Conservation (phyloP, 2,329 filamentous ascomycete species). For the Colletotrichum sp. region DNA sequence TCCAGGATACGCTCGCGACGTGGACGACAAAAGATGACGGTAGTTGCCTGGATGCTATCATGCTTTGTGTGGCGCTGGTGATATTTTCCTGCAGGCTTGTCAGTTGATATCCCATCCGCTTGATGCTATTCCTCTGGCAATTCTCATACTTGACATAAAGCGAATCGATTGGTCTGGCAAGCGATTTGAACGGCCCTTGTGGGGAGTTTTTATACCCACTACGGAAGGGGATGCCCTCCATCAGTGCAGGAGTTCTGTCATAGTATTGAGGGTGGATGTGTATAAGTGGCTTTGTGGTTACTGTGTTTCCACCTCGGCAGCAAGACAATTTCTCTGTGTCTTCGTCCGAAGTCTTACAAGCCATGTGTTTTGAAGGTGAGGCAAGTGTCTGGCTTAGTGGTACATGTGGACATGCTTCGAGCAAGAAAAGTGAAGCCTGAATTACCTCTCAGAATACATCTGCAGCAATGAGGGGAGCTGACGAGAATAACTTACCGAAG, state of each 20-base stretch:
- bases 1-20: not conserved
- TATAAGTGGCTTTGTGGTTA: accelerated
- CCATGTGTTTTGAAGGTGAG: no score
- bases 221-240: not conserved
- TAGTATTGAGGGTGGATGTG: accelerated
- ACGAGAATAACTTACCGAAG: not conserved
- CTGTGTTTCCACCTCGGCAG: not conserved
- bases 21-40: not conserved
- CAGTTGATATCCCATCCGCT: accelerated
- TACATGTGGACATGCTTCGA: not conserved
- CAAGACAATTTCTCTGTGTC: no score
- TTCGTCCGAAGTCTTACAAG: no score
- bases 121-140: not conserved
- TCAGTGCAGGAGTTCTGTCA: no score
- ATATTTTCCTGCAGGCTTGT: not conserved
- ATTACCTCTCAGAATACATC: not conserved
- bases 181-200: accelerated
- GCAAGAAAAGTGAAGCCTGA: not conserved
- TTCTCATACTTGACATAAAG: accelerated
- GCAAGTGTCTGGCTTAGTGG: accelerated
- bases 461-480: not conserved
- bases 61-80: no score
- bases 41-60: no score
- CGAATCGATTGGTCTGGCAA: not conserved
- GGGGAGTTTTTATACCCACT: not conserved